Conservation (phyloP, 2,329 filamentous ascomycete species). For the Chaetomiaceae sp. region DNA sequence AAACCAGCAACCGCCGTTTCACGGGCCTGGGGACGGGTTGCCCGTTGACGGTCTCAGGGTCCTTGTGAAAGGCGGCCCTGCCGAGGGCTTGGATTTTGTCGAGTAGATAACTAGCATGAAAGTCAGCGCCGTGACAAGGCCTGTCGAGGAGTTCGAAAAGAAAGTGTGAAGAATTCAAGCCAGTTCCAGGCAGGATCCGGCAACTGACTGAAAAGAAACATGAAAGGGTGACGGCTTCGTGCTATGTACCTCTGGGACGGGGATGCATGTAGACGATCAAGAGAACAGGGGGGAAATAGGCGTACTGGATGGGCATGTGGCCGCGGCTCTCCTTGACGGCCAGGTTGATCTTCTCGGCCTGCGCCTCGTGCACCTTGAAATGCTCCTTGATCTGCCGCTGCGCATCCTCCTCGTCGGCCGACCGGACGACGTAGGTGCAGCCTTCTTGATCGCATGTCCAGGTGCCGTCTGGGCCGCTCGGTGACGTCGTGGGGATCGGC, state of each 20-base stretch:
- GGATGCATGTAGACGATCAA: conserved; percentile 5
- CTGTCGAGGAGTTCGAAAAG: neutral
- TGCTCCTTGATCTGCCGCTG: conserved; percentile 57
- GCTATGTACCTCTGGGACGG: neutral
- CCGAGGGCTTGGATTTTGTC: conserved; percentile 49
- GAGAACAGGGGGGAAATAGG: conserved; percentile 14
- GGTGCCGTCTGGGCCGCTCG: conserved; percentile 55
- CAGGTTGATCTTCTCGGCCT: conserved; percentile 46
- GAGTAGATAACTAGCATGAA: conserved; percentile 47
- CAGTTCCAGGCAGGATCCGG: no score
- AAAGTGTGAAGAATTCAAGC: no score
- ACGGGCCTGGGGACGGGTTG: conserved; percentile 39
- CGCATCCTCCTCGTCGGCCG: conserved; percentile 52
- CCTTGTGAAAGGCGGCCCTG: conserved; percentile 34
- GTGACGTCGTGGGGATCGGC: conserved; percentile 43
- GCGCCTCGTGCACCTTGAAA: conserved; percentile 55
- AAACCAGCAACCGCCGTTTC: conserved; percentile 43
- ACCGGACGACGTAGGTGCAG: conserved; percentile 61
- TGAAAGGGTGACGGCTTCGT: neutral
- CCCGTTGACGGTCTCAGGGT: conserved; percentile 33
- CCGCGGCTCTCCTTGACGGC: conserved; percentile 55
- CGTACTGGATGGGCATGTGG: conserved; percentile 55
- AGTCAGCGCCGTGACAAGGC: conserved; percentile 31
- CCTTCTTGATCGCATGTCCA: conserved; percentile 64
- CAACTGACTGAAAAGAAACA: no score